Base-by-base conservation (phyloP, 78 protist species). In the Protostelium mycophagum region DNA sequence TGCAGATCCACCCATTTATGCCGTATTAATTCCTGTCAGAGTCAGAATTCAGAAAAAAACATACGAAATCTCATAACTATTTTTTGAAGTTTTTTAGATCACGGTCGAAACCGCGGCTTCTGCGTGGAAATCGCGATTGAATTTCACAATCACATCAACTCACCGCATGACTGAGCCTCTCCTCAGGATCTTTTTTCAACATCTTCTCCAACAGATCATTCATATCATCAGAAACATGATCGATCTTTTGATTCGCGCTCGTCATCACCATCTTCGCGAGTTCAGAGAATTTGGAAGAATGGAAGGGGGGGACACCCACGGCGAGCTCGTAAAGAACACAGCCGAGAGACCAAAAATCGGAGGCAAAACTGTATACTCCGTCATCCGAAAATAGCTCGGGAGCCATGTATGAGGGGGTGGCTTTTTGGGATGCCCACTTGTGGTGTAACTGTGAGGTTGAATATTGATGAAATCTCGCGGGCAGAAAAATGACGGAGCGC, bases 321-420 rank as follows among this genome's bases (percentile, higher is more conserved):
- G 84, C 88, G 38, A 94, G 1, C 38, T 91, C 94, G 85, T 84
- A 88, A 85, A 94, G 29, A 31, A 93, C 35, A 84, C 93, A 86
- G 25, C 97, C 97, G 35, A 95, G 92, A 25, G 95, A 0, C 97
- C 97, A 95, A 9, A 93, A 35, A 86, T 95, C 97, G 29, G 95
- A 91, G 39, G 91, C 89, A 37, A 39, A 38, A 36, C 85, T 29
- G 86, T 0, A 73, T 23, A 38, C 38, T 28, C 91, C 92, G 29
- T 37, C 86, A 16, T 34, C 88, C 16, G 1, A 31, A 25, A 95
- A 90, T 28, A 95, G 88, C 88, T 95, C 97, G 34, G 97, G 97
- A 1, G 95, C 95, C 90, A 95, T 90, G 90, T 95, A 95, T 5
- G 90, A 28, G 0, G 93, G 94, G 0, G 96, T 91, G 83, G 87